Evolutionary conservation across 202 grass and related monocot species (phyloP).

Genomic region (Carex sylvatica): DNA sequence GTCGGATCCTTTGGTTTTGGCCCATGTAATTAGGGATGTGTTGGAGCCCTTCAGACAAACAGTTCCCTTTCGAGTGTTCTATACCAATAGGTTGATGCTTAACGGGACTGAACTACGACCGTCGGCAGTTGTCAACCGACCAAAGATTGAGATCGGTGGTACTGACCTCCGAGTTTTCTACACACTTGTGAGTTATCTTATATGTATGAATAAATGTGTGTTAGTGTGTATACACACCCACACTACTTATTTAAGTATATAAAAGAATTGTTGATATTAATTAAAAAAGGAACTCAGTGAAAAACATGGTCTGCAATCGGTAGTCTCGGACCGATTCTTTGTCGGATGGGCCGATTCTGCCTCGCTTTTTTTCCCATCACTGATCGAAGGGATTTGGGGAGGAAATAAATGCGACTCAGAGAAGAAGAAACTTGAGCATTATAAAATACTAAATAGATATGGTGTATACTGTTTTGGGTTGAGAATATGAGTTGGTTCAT

Average conservation of each 20-base stretch:
- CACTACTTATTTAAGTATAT: not conserved
- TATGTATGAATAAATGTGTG: not conserved
- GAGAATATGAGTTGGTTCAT: no score
- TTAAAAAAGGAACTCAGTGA: not conserved
- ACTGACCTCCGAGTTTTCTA: constrained; percentile 54
- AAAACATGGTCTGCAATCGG: not conserved
- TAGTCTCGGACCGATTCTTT: no score
- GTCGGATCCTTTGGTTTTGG: constrained; percentile 46
- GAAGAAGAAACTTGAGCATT: no score
- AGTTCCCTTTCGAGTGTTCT: constrained; percentile 34
- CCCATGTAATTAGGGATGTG: constrained; percentile 55
- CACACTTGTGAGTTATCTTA: constrained; percentile 37
- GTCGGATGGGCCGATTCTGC: no score
- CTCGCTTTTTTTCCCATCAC: no score
- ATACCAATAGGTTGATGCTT: constrained; percentile 36
- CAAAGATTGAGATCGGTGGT: constrained; percentile 55
- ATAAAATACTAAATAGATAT: no score
- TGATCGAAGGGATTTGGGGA: no score
- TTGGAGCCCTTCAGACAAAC: constrained; percentile 43
- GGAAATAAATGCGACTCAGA: no score
- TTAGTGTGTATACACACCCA: no score
- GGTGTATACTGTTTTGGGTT: no score
- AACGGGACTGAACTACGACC: constrained; percentile 46
- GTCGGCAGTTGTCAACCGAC: constrained; percentile 39
- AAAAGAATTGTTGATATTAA: not conserved